A percentile compares a stretch with the other conserved stretches of the same genome.
phyloP scores from a whole-genome alignment of 208 protist species.

The Crithidia acanthocephali region DNA sequence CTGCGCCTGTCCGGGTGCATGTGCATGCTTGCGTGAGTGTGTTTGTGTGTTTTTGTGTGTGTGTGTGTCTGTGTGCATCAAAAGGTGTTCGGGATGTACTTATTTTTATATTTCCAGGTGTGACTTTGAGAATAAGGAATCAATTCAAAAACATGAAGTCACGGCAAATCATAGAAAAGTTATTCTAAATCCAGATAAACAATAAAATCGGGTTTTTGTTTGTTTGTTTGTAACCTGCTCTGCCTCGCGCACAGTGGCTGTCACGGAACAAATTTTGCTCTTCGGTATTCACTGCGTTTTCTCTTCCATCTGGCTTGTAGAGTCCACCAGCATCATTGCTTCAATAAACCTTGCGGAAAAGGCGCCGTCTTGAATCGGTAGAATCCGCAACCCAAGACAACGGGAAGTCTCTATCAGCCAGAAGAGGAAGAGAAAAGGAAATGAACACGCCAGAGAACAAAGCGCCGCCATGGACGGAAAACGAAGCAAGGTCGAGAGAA shows the following conservation, averaged over 20 bases:
- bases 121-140: constrained; percentile 6
- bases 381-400: no score
- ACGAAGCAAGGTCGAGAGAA: not conserved
- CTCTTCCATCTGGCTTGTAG: no score
- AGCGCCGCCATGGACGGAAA: not conserved
- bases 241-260: not conserved
- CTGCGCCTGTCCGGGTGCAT: not conserved
- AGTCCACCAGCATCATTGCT: no score
- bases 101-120: constrained; percentile 3
- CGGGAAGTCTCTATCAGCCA: no score
- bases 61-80: not conserved
- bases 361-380: no score
- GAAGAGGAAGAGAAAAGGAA: no score
- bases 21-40: constrained; percentile 7
- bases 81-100: not conserved
- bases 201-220: not conserved
- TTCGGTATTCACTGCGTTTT: no score
- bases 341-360: no score
- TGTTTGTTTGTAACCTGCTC: not conserved
- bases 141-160: not conserved
- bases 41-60: constrained; percentile 7
- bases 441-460: no score
- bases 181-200: constrained; percentile 13
- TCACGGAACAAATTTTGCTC: no score
- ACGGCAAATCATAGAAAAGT: constrained; percentile 6